Base-by-base conservation (phyloP, 495 filamentous ascomycete species). In the Penicillium bialowiezense region DNA sequence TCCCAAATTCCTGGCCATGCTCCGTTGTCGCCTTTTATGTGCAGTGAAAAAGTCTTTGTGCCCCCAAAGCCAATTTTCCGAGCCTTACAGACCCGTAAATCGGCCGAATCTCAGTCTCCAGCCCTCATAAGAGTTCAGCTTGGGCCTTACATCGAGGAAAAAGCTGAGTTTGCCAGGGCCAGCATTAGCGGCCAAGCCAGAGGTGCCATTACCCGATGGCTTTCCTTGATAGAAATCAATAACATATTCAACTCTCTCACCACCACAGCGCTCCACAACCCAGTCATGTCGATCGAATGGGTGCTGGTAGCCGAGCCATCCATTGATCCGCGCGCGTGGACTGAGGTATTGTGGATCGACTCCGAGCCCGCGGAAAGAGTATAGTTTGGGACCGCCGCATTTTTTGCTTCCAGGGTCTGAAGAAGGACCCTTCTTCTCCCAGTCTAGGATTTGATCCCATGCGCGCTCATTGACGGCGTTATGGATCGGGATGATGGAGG, bases 211-310 rank as follows among this genome's bases (percentile, higher is more conserved):
- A 20, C 48, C 50, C 3, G 62, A 54, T 14, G 67, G 59, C 55
- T 85, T 88, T 0, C 93, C 93, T 24, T 86, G 81, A 65, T 98
- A 98, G 64, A 97, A 98, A 70, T 98, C 93, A 68, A 98, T 98
- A 20, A 98, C 84, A 64, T 98, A 98, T 62, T 97, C 93, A 33
- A 98, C 70, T 56, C 77, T 77, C 55, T 82, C 86, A n/a, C 91
- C 92, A 55, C 56, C 70, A 51, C 93, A 97, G 48, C 93, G 75
- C 67, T 97, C 91, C 8, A 98, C 85, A 13, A 96, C 86, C 93
- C 93, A 97, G 69, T 98, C 93, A 62, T 98, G 93, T 41, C 93
- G 78, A 71, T 98, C 93, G 65, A 98, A 98, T 34, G 93, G 93
- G 29, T 80, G 73, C 62, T 89, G 83, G 70, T 97, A 97, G 15